Percentiles rank a stretch among this genome's conserved stretches.
Conservation (phyloP, 2,329 filamentous ascomycete species). For the Aureobasidium sp. region DNA sequence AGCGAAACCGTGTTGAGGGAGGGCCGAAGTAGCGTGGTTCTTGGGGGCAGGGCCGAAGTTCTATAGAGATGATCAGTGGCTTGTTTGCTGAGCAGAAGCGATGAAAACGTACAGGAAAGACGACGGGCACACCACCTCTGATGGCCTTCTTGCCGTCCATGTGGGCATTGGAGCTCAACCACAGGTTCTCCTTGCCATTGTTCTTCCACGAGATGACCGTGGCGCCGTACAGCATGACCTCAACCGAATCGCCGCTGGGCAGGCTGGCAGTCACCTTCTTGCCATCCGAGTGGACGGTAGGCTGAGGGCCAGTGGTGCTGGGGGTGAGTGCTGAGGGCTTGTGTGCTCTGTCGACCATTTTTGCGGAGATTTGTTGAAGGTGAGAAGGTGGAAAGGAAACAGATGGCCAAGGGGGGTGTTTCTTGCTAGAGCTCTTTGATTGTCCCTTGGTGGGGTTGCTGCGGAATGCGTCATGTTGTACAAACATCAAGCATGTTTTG, state of each 20-base stretch:
- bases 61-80: slow-evolving; percentile 34
- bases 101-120: slow-evolving; percentile 67
- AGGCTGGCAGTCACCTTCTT: slow-evolving; percentile 69
- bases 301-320: slow-evolving; percentile 56
- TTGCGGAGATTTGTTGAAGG: not conserved
- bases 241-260: slow-evolving; percentile 77
- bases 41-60: slow-evolving; percentile 77
- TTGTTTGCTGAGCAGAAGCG: not conserved
- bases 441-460: not conserved
- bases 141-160: slow-evolving; percentile 85
- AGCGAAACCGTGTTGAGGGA: slow-evolving; percentile 93
- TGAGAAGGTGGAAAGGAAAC: not conserved
- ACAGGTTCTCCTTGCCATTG: slow-evolving; percentile 70
- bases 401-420: not conserved
- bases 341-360: slow-evolving; percentile 75
- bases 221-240: slow-evolving; percentile 82
- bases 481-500: not conserved
- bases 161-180: slow-evolving; percentile 68
- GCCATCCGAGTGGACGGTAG: slow-evolving; percentile 66
- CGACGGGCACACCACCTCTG: slow-evolving; percentile 81
- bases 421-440: not conserved
- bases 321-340: slow-evolving; percentile 70
- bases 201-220: slow-evolving; percentile 93
- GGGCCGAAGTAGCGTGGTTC: slow-evolving; percentile 65
- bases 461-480: not conserved